Base-by-base conservation (phyloP, 1,139 yeast genomes). In the Arxiozyma bovina region DNA sequence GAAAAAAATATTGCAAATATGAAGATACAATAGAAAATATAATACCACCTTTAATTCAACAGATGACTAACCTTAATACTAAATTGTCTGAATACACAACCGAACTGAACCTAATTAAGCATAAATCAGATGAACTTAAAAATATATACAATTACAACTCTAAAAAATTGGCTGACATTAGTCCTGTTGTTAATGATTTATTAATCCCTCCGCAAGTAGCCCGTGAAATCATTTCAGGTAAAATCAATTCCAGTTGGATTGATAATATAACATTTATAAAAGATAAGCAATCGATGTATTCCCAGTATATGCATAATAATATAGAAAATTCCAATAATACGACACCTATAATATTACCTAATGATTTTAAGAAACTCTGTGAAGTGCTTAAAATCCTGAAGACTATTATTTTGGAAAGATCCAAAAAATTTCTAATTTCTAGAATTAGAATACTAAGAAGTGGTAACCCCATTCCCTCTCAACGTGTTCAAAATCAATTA, bases 181-280 rank as follows among this genome's bases (percentile, higher is more conserved):
- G 90, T 56, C 95, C 96, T 0, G 73, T 87, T 17, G 83, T 90
- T 0, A 77, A 85, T 44, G 93, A 87, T 60, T 72, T 87, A 27
- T 75, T 87, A 59, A 79, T 90, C 4, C 87, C 96, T 0, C 95
- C 96, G 0, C 79, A 78, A 4, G 72, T 82, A 1, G 77, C 82
- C 3, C 71, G 73, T 52, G 76, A 81, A 1, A 71, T 85, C 0
- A 59, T 77, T 4, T 70, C 71, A 42, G 84, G 77, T 21, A 76
- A 77, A 9, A 70, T 85, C 6, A 72, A 75, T 59, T 66, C 69
- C 1, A 57, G 67, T 21, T 85, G 91, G 91, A 70, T 75, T 20
- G 88, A 83, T 53, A 81, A 82, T 65, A 67, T 84, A 46, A 71
- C 77, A 52, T 81, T 81, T 57, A 66, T 85, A 6, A 72, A 72